A percentile compares a stretch with the other conserved stretches of the same genome.
These are phyloP conservation scores for Hymenoscyphus albidus DNA, from an alignment of 2,329 filamentous ascomycete genomes.

Conservation along the genomic window DNA sequence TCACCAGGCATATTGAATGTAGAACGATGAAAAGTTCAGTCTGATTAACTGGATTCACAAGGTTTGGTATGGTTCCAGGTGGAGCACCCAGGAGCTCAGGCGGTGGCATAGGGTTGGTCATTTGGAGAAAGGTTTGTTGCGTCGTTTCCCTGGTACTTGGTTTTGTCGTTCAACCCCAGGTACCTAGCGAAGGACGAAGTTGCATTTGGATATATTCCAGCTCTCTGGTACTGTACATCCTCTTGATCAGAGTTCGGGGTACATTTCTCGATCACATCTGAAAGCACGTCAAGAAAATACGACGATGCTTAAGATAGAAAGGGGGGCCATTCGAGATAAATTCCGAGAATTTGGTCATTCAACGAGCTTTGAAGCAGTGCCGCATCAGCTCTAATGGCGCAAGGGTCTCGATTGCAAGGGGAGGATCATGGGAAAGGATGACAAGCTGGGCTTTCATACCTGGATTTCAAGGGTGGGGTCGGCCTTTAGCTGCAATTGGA, in stretches of 20 bases:
- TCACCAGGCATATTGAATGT: neutral
- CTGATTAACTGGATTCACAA: neutral
- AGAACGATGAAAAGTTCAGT: neutral
- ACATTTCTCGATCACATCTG: neutral
- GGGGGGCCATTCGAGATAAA: neutral
- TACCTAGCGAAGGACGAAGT: neutral
- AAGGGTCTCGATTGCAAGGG: neutral
- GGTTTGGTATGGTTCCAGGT: slow-evolving; percentile 1
- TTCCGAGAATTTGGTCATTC: neutral
- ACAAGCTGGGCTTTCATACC: neutral
- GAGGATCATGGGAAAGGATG: slow-evolving; percentile 1
- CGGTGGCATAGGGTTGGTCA: neutral
- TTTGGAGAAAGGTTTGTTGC: neutral
- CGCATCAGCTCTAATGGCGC: neutral
- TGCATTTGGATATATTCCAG: neutral
- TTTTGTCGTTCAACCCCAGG: neutral
- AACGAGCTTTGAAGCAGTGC: neutral
- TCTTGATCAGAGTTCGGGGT: neutral
- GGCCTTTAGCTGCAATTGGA: neutral
- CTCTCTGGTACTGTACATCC: neutral
- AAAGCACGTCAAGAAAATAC: neutral
- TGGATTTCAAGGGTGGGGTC: neutral
- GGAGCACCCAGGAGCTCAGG: slow-evolving; percentile 1
- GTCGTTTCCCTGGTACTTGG: neutral
- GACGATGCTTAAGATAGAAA: neutral